A percentile compares a stretch with the other conserved stretches of the same genome.
Evolutionary conservation across 805 yeast genomes (phyloP).

Genomic region (Ogataea dorogensis): DNA sequence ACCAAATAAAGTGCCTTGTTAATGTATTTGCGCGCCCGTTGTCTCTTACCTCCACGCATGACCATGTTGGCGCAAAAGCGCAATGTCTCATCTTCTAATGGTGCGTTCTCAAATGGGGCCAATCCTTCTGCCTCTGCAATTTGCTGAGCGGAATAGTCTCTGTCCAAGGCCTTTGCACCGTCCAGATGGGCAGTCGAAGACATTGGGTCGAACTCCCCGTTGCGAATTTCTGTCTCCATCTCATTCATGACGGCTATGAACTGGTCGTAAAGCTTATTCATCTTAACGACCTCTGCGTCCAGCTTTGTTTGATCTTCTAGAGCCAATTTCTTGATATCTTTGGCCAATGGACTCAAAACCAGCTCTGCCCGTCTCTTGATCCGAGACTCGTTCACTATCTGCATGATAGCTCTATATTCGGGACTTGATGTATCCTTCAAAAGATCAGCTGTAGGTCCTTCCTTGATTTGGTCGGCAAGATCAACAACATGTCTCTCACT

Average conservation of each 20-base stretch:
- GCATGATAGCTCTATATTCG: slow-evolving; percentile 6
- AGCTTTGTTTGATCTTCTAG: slow-evolving; percentile 27
- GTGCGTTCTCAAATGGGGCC: slow-evolving; percentile 55
- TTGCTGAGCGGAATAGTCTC: slow-evolving; percentile 67
- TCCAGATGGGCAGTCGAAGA: slow-evolving; percentile 18
- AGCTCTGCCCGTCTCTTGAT: slow-evolving; percentile 5
- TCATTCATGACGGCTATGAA: slow-evolving; percentile 31
- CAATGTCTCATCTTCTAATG: slow-evolving; percentile 63
- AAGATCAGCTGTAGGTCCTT: neutral
- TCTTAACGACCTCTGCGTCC: slow-evolving; percentile 21
- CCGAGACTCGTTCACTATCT: slow-evolving; percentile 3
- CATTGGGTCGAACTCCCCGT: slow-evolving; percentile 23
- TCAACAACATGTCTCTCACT: neutral
- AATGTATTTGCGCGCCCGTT: slow-evolving; percentile 69
- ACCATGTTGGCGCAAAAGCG: slow-evolving; percentile 79
- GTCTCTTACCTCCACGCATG: slow-evolving; percentile 90
- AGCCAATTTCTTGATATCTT: slow-evolving; percentile 12
- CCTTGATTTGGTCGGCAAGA: slow-evolving; percentile 1
- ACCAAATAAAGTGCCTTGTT: slow-evolving; percentile 78
- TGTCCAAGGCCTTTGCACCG: slow-evolving; percentile 30
- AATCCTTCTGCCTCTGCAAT: slow-evolving; percentile 51
- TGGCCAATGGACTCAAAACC: slow-evolving; percentile 8
- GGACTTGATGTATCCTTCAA: slow-evolving; percentile 1
- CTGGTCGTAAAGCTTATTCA: slow-evolving; percentile 32
- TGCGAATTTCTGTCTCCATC: slow-evolving; percentile 28